Base-by-base conservation (phyloP, 352 stramenopile genomes). In the Phytophthora fragariae region DNA sequence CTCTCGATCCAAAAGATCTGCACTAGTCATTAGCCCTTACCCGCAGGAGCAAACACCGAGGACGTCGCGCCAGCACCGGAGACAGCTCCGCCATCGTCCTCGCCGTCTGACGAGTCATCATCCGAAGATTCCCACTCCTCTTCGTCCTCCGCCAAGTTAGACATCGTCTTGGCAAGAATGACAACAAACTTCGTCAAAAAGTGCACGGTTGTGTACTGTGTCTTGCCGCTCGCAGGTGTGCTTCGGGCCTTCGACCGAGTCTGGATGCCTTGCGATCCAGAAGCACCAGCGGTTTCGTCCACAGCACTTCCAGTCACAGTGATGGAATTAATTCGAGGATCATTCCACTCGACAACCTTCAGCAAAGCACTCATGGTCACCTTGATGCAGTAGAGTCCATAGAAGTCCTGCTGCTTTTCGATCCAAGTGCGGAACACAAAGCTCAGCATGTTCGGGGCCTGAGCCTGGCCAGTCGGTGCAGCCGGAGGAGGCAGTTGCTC, bases 351-450 rank as follows among this genome's bases (percentile, higher is more conserved):
- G 5, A 86, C 75, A 5, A 92, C 79, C 77, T 92, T 89, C 6
- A 95, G 65, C 14, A 95, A 59, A 47, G 86, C 89, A 59, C 86
- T 92, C 41, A 92, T 82, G 5, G 88, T 96, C 41, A 96, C 87
- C 68, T 94, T 96, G 68, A 96, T 89, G 57, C 83, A 91, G 73
- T 94, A 94, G 6, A 92, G 77, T 11, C 89, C 87, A 54, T 96
- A 96, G 56, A 96, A 96, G 24, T 94, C 87, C 15, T 82, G 70
- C 61, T 96, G 89, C 69, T 93, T 93, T 57, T 94, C 86, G 35
- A 96, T 89, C 89, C 89, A 96, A 15, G 86, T 92, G 33, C 75
- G 71, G 58, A 94, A 91, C 2, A 96, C 87, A 82, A 96, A 96
- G 46, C 76, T 77, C 29, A 94, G 68, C 86, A 94, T 88, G 56